Base-by-base conservation (phyloP, 176 grass and related monocot species). In the Aegilops bicornis region DNA sequence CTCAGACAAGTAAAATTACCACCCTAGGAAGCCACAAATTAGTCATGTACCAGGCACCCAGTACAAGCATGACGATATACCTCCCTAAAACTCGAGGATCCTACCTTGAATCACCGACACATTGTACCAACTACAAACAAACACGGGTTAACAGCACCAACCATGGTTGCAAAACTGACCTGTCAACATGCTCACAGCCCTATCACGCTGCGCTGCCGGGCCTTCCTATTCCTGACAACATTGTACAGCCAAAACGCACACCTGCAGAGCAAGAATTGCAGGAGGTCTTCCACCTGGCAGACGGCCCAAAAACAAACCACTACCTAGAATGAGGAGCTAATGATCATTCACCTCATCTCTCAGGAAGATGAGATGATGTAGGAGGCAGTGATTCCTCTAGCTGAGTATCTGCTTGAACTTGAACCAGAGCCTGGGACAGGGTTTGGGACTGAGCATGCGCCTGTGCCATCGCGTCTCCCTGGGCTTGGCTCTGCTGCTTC, bases 41-140 rank as follows among this genome's bases (percentile, higher is more conserved):
- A 82, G 91, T 85, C 54, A 66, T 86, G 77, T 76, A 78, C 81
- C 60, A 63, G 77, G 82, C 43, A 92, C 82, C 70, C 23, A 76
- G 85, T 87, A 85, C 81, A 90, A 77, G 61, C 80, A 73, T 75
- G 60, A 65, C 16, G 14, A 79, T 40, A 19, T 22, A 84, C 85
- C 90, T 90, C 90, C 78, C 68, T 90, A 95, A 95, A 92, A 92
- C 80, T 90, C 69, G 82, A 95, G 90, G 93, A 83, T 87, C 64
- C 76, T 74, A 89, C 59, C 30, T 87, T 94, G 63, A 64, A 87
- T 85, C 81, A 78, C 40, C 24, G 74, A 54, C 43, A 87, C 81
- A 39, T 29, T 89, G 80, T 65, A 87, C 24, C 12, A 79, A 89
- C 50, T 23, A 72, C 76, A 84, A 70, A 77, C 3, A 8, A 70